Percentiles rank a stretch among this genome's conserved stretches.
Evolutionary conservation across 2,329 filamentous ascomycete genomes (phyloP).

Genomic region (Chrysoporthe cubensis): DNA sequence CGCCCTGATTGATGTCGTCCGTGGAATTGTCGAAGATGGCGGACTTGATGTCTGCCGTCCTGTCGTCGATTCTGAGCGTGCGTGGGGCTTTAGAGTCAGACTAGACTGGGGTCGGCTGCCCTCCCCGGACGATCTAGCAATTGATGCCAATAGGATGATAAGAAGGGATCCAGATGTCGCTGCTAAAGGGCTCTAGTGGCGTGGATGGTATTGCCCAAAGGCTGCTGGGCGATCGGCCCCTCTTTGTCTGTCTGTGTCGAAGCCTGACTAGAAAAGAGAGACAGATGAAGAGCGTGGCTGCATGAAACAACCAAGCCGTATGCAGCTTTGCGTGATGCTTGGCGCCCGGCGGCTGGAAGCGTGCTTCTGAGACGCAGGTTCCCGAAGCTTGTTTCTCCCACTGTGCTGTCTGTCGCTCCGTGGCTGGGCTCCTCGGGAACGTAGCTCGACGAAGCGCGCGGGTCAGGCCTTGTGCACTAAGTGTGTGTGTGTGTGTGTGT

Average conservation of each 20-base stretch:
- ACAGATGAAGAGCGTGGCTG: slow-evolving; percentile 22
- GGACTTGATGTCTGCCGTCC: neutral
- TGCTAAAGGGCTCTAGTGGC: neutral
- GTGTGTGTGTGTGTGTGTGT: neutral
- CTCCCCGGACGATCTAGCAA: slow-evolving; percentile 4
- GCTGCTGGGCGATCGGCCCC: slow-evolving; percentile 12
- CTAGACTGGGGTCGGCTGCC: slow-evolving; percentile 17
- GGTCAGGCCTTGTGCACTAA: neutral
- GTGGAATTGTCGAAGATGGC: neutral
- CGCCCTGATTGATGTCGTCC: neutral
- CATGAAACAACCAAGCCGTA: slow-evolving; percentile 25
- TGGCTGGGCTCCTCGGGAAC: neutral
- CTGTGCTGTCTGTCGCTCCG: neutral
- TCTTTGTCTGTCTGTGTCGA: slow-evolving; percentile 15
- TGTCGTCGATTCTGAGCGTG: neutral
- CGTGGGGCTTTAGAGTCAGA: slow-evolving; percentile 3
- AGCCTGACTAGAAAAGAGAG: slow-evolving; percentile 15
- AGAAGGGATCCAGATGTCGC: neutral
- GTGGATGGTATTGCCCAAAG: slow-evolving; percentile 1
- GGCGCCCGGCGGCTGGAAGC: neutral
- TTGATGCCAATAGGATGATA: slow-evolving; percentile 14
- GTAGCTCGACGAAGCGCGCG: neutral
- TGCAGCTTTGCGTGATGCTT: slow-evolving; percentile 19
- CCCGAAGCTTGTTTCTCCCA: slow-evolving; percentile 1
- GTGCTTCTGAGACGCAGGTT: neutral